phyloP scores from a whole-genome alignment of 768 basidiomycete genomes.

The Psilocybe cyanescens region DNA sequence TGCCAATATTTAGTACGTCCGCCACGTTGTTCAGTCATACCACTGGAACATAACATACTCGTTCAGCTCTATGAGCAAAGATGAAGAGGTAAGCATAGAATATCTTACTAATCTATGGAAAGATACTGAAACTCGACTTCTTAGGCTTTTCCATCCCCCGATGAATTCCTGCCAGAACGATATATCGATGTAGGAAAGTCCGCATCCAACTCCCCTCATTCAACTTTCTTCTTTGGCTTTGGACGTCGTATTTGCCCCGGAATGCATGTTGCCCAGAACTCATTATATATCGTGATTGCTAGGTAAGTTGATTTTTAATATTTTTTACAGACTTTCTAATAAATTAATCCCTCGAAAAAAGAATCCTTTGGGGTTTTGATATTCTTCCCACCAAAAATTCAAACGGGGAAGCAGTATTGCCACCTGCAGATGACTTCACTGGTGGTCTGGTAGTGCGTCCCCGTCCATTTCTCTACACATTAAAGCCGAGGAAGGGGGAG shows the following conservation, averaged over 20 bases:
- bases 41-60: not conserved
- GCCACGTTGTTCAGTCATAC: not conserved
- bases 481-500: constrained; percentile 10
- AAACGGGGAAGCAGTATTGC: constrained; percentile 15
- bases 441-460: constrained; percentile 21
- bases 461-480: constrained; percentile 15
- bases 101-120: too few species aligned
- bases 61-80: constrained; percentile 13
- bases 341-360: not conserved
- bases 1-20: constrained; percentile 25
- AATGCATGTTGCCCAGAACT: constrained; percentile 30
- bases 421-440: constrained; percentile 18
- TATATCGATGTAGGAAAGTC: constrained; percentile 18
- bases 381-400: constrained; percentile 19
- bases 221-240: constrained; percentile 30
- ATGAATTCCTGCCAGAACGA: constrained; percentile 26
- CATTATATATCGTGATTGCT: constrained; percentile 24
- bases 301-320: constrained; percentile 11
- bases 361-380: constrained; percentile 27
- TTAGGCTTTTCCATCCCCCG: constrained; percentile 23
- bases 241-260: constrained; percentile 33
- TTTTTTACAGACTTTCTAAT: not conserved
- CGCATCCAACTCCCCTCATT: constrained; percentile 16
- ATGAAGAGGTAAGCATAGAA: constrained; percentile 16
- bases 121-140: too few species aligned